phyloP scores from a whole-genome alignment of 805 yeast species.

The Yarrowia alimentaria region DNA sequence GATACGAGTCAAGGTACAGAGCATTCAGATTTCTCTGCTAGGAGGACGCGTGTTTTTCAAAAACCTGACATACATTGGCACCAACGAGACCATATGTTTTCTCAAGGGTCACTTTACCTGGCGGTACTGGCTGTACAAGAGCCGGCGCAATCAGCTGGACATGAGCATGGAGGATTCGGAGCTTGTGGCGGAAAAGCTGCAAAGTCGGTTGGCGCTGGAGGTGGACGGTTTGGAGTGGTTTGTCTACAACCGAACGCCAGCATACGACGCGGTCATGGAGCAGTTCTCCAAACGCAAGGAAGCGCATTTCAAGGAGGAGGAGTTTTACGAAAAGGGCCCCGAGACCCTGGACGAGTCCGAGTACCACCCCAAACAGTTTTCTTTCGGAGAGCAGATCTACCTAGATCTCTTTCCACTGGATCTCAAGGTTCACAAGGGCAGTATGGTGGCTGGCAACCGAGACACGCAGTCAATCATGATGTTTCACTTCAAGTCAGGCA shows the following conservation, averaged over 20 bases:
- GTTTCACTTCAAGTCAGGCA: slow-evolving; percentile 53
- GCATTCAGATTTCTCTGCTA: slow-evolving; percentile 71
- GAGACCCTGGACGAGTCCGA: too few species aligned
- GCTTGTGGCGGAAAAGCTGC: slow-evolving; percentile 30
- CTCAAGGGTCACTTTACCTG: slow-evolving; percentile 77
- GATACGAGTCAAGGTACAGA: slow-evolving; percentile 63
- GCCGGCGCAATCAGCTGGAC: slow-evolving; percentile 41
- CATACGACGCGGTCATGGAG: slow-evolving; percentile 62
- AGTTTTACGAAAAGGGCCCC: too few species aligned
- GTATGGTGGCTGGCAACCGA: slow-evolving; percentile 75
- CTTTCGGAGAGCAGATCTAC: slow-evolving; percentile 31
- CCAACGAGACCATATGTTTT: slow-evolving; percentile 67
- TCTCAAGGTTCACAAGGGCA: slow-evolving; percentile 59
- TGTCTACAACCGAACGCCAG: slow-evolving; percentile 72
- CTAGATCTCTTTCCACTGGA: slow-evolving; percentile 57
- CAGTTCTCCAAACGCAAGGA: too few species aligned
- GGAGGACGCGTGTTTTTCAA: slow-evolving; percentile 82
- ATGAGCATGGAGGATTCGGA: slow-evolving; percentile 29
- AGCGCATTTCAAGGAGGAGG: too few species aligned
- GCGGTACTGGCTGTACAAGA: slow-evolving; percentile 77
- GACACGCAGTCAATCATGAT: slow-evolving; percentile 72
- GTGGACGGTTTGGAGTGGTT: slow-evolving; percentile 81
- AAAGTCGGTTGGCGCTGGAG: slow-evolving; percentile 43
- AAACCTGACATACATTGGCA: slow-evolving; percentile 69
- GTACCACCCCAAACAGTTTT: slow-evolving; percentile 28